These are phyloP conservation scores for Microcos paniculata DNA, from an alignment of 345 rosid genomes.

Conservation along the genomic window DNA sequence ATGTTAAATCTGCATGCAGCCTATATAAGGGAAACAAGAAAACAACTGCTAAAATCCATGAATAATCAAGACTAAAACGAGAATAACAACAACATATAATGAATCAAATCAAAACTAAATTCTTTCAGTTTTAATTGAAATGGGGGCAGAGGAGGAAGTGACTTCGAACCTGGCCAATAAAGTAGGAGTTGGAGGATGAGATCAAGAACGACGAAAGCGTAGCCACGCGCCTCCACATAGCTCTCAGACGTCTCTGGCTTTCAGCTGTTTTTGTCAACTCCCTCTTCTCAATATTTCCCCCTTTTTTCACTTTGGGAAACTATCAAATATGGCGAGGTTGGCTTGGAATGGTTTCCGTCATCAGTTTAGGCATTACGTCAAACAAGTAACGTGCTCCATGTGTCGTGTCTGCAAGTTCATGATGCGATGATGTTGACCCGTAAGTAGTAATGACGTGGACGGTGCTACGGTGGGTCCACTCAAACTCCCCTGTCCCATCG, in stretches of 20 bases:
- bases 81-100: neutral
- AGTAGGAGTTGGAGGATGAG: constrained; percentile 45
- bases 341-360: constrained; percentile 11
- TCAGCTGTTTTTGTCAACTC: neutral
- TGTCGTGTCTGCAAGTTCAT: neutral
- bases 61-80: neutral
- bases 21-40: constrained; percentile 27
- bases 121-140: neutral
- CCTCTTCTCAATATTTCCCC: neutral
- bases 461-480: neutral
- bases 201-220: constrained; percentile 58
- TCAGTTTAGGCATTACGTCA: constrained; percentile 38
- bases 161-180: constrained; percentile 41
- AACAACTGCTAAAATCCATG: neutral
- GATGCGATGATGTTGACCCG: neutral
- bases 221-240: constrained; percentile 85
- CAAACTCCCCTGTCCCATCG: neutral
- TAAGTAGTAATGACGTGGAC: neutral
- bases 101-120: neutral
- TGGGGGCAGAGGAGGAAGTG: neutral
- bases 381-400: constrained; percentile 23
- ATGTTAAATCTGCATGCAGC: constrained; percentile 32
- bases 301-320: constrained; percentile 4
- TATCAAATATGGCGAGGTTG: neutral
- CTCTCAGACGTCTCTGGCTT: constrained; percentile 6